A percentile compares a stretch with the other conserved stretches of the same genome.
These are phyloP conservation scores for Capsicum baccatum DNA, from an alignment of 257 asterid genomes.

Conservation along the genomic window DNA sequence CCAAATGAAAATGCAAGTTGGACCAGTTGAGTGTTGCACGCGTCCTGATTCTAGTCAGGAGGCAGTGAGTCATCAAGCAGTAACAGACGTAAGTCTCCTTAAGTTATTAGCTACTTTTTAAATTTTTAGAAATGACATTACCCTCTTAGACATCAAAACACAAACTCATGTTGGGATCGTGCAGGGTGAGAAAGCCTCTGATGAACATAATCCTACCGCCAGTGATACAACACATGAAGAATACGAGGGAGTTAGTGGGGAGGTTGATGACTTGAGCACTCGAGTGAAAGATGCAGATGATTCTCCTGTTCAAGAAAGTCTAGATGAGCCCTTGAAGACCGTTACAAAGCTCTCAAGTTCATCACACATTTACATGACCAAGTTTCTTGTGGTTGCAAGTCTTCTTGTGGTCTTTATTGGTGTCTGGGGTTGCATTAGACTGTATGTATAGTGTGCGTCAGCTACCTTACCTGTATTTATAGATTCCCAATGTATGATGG, in stretches of 20 bases:
- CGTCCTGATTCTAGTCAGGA: conserved; percentile 39
- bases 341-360: conserved; percentile 33
- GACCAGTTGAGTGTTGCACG: conserved; percentile 51
- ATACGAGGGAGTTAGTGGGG: conserved; percentile 24
- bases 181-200: conserved; percentile 56
- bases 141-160: background rate
- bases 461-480: background rate
- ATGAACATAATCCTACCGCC: conserved; percentile 8
- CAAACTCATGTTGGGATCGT: conserved; percentile 29
- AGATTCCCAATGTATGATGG: background rate
- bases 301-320: conserved; percentile 23
- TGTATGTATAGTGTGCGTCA: background rate
- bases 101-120: background rate
- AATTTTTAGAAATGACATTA: background rate
- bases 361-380: conserved; percentile 41
- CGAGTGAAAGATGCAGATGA: conserved; percentile 23
- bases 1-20: conserved; percentile 55
- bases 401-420: conserved; percentile 49
- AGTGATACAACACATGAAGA: conserved; percentile 31
- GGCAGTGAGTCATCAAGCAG: conserved; percentile 34
- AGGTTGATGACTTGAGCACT: conserved; percentile 29
- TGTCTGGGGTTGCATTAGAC: conserved; percentile 42
- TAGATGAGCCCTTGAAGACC: conserved; percentile 27
- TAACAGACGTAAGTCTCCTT: conserved; percentile 50
- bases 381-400: conserved; percentile 53